Conservation (phyloP, 139 green algal species). For the Penium margaritaceum region DNA sequence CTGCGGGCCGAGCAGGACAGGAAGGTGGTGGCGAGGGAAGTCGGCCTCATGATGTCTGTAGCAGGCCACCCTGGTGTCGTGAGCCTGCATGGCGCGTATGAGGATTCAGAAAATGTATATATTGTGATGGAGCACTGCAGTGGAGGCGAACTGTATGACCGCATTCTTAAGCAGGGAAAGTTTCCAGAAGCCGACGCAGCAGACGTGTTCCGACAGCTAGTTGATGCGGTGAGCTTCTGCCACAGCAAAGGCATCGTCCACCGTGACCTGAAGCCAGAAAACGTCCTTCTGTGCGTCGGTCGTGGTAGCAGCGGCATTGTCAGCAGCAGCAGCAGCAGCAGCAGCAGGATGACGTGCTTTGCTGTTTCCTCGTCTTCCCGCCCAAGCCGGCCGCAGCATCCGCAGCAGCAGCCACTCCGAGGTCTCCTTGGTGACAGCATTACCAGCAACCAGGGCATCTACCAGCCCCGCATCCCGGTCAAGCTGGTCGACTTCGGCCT, state of each 20-base stretch:
- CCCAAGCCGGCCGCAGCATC: background rate
- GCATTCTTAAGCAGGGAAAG: constrained; percentile 5
- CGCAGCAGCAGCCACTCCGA: background rate
- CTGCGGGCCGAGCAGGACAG: background rate
- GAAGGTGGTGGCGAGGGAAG: constrained; percentile 5
- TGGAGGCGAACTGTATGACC: background rate
- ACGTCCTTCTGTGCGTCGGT: background rate
- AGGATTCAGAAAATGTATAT: constrained; percentile 11
- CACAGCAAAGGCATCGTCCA: constrained; percentile 26
- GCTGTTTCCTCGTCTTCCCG: too few relatives aligned
- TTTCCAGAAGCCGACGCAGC: constrained; percentile 19
- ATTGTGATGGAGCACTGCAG: constrained; percentile 28
- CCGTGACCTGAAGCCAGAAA: constrained; percentile 16
- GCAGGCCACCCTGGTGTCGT: constrained; percentile 30
- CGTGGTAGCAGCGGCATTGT: background rate
- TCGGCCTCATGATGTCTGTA: constrained; percentile 21
- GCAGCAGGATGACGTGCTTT: background rate
- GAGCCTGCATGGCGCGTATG: constrained; percentile 23
- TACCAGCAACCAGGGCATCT: too few relatives aligned
- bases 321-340: background rate
- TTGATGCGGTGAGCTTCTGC: constrained; percentile 15
- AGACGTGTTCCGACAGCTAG: constrained; percentile 15
- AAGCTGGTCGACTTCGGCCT: background rate
- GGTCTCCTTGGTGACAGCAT: too few relatives aligned
- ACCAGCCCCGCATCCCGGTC: too few relatives aligned